Percentiles rank a stretch among this genome's conserved stretches.
phyloP scores from a whole-genome alignment of 805 yeast genomes.

The Zygosaccharomyces kombuchaensis region DNA sequence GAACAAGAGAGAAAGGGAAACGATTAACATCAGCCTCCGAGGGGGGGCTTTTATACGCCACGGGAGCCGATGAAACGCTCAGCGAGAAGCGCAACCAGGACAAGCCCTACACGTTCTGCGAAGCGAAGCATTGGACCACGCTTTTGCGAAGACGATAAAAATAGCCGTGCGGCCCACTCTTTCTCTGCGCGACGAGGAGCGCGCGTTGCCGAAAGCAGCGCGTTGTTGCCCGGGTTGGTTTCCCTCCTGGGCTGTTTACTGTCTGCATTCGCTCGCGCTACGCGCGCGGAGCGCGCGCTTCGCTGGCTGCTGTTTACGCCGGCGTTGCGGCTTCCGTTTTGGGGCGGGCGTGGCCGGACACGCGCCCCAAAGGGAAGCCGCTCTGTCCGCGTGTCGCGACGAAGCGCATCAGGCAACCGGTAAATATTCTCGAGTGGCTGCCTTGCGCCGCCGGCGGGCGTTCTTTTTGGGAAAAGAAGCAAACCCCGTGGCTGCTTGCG shows the following conservation, averaged over 20 bases:
- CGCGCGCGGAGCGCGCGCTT: no score
- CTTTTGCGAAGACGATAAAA: not conserved
- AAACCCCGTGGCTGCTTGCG: not conserved
- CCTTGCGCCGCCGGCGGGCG: not conserved
- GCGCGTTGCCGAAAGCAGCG: not conserved
- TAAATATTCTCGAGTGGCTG: not conserved
- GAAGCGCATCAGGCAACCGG: not conserved
- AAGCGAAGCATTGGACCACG: not conserved
- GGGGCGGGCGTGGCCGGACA: not conserved
- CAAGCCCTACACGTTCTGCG: not conserved
- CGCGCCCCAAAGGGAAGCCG: no score
- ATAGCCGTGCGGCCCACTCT: not conserved
- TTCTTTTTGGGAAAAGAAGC: no score
- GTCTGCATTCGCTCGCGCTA: no score
- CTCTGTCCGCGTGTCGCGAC: not conserved
- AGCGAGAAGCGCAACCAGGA: no score
- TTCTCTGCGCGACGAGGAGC: no score
- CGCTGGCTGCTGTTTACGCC: no score
- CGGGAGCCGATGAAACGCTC: not conserved
- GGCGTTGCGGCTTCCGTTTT: no score
- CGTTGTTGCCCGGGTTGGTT: not conserved
- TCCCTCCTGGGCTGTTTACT: no score
- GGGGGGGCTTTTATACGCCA: slow-evolving; percentile 1
- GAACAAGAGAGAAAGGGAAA: not conserved
- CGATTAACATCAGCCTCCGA: not conserved